A percentile compares a stretch with the other conserved stretches of the same genome.
phyloP scores from a whole-genome alignment of 2,329 filamentous ascomycete species.

The Stemphylium vesicarium region DNA sequence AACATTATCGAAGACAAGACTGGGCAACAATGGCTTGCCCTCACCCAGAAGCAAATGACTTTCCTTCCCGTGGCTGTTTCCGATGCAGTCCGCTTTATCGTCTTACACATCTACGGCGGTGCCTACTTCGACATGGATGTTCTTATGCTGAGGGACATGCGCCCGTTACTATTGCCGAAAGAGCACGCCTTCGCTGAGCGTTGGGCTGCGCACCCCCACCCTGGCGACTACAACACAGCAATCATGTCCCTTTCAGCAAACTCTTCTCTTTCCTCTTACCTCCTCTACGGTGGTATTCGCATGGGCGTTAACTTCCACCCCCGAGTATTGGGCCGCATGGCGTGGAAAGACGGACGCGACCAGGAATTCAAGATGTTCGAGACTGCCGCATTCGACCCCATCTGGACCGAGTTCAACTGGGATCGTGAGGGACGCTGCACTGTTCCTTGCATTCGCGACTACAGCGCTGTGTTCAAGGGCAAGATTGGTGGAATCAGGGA shows the following conservation, averaged over 20 bases:
- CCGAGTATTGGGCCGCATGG: constrained; percentile 62
- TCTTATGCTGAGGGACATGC: constrained; percentile 61
- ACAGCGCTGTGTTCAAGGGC: constrained; percentile 60
- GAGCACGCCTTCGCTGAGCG: constrained; percentile 62
- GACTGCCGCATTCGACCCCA: constrained; percentile 63
- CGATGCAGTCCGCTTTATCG: constrained; percentile 62
- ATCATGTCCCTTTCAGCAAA: constrained; percentile 64
- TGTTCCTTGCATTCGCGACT: constrained; percentile 62
- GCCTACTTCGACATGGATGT: constrained; percentile 65
- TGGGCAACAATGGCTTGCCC: constrained; percentile 60
- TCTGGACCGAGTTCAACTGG: constrained; percentile 65
- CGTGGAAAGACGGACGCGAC: constrained; percentile 62
- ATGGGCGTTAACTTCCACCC: constrained; percentile 67
- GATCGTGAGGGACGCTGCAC: constrained; percentile 60
- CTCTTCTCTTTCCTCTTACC: constrained; percentile 61
- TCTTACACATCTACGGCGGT: constrained; percentile 61
- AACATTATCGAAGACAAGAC: constrained; percentile 58
- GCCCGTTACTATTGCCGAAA: constrained; percentile 58
- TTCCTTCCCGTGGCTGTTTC: constrained; percentile 65
- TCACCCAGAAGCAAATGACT: constrained; percentile 63
- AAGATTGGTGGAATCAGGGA: constrained; percentile 54
- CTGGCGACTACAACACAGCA: constrained; percentile 64
- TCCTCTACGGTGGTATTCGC: constrained; percentile 61
- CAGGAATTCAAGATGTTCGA: constrained; percentile 64
- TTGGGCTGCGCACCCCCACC: constrained; percentile 60